Base-by-base conservation (phyloP, 1,284 basidiomycete genomes). In the Pseudozyma thailandica region DNA sequence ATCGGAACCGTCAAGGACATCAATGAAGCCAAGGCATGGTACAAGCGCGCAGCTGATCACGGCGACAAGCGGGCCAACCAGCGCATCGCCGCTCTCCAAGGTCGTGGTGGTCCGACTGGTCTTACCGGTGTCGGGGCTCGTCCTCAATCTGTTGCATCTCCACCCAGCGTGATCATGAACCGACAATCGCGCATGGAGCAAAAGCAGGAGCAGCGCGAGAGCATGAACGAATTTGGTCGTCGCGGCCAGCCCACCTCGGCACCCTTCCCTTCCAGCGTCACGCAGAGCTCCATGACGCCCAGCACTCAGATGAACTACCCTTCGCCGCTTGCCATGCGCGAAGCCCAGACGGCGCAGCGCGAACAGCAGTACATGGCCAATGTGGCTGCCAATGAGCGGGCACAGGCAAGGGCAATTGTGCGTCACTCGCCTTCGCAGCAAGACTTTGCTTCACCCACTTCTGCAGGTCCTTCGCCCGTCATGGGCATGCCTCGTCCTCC, bases 31-130 rank as follows among this genome's bases (percentile, higher is more conserved):
- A 86, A 89, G 56, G 83, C 87, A 26, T 98, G 91, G 88, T 98
- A 95, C 86, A 91, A 91, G 84, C 88, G 88, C 65, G 93, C 95
- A 1, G 90, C 93, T 6, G 93, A 95, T n/a, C 89, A 90, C 31
- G 94, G 95, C 41, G 95, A 98, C 85, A 95, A 93, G 83, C 91
- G 95, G 58, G 94, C 95, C 0, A 86, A 87, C 15, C 92, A 94
- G 80, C 89, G 96, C 45, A 85, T 98, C n/a, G 57, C 73, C 20
- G 64, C 65, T 4, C 56, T 78, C 13, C 72, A 73, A 33, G 75
- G 73, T 20, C 69, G 65, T 8, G 49, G 64, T 28, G 68, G 57
- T 10, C 65, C 65, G 0, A 72, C 65, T 38, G 50, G 59, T 26
- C 63, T 70, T 13, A 57, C 55, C 2, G 66, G 58, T 16, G 44